Base-by-base conservation (phyloP, 2,329 filamentous ascomycete species). In the Fusarium palustre region DNA sequence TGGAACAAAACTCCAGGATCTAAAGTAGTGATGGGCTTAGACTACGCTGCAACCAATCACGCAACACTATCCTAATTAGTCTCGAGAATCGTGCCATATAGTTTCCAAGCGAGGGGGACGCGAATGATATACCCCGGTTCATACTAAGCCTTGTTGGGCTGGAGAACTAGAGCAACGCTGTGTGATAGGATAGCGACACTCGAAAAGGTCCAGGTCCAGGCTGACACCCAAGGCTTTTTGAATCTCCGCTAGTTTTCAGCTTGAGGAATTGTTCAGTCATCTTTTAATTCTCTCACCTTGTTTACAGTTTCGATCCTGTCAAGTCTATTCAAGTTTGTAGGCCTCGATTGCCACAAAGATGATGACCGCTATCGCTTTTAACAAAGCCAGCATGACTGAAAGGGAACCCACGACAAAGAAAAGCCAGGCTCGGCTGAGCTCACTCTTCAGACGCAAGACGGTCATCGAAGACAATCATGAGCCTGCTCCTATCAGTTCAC, bases 121-220 rank as follows among this genome's bases (percentile, higher is more conserved):
- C 24, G 48, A 39, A 20, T 22, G 18, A 39, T 12, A 39, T 22
- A 52, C 48, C 48, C 48, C n/a, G 24, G 34, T 6, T 41, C 24
- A 52, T 52, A 15, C 48, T 52, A 52, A 41, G 34, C 48, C 34
- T 16, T 52, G n/a, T 52, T 52, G 22, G 48, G 48, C 48, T 52
- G 48, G 30, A 15, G 18, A 15, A 11, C 13, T 12, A 39, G 9
- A 52, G 3, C 5, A 24, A 52, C 18, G 34, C 16, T 18, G 10
- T 52, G 13, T 52, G 48, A 52, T 52, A 52, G 48, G 48, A 20
- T 16, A 25, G 28, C 20, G 12, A 15, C 24, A 12, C 34, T n/a
- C 7, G 15, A 52, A 22, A 50, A 46, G 43, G 20, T 25, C 24
- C 16, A 28, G 12, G 25, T 46, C 25, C 24, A 52, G 22, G 48